Evolutionary conservation across 2,329 filamentous ascomycete genomes (phyloP).

Genomic region (Penicillium sp.): DNA sequence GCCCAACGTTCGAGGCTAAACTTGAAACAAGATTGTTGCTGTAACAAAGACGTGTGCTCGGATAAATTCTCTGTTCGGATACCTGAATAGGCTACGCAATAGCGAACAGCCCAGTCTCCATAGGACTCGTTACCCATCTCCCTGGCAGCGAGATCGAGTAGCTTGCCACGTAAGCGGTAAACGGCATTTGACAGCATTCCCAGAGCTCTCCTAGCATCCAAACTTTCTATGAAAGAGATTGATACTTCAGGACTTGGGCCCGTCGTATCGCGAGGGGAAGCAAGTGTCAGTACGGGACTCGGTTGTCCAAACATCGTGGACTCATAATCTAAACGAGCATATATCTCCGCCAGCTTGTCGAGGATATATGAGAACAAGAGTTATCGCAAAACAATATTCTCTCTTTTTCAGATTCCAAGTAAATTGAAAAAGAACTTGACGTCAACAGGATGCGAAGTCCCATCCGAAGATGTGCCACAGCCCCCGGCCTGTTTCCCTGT

Average conservation of each 20-base stretch:
- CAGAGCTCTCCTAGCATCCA: not conserved
- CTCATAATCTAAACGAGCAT: not conserved
- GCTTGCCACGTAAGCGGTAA: not conserved
- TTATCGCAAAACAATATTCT: not conserved
- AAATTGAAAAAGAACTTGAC: not conserved
- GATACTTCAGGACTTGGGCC: not conserved
- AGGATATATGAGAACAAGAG: not conserved
- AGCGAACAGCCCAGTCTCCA: not conserved
- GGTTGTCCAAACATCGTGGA: not conserved
- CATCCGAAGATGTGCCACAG: not conserved
- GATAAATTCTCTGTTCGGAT: not conserved
- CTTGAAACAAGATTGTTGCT: not conserved
- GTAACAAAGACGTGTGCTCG: not conserved
- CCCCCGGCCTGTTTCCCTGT: not conserved
- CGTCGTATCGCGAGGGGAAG: not conserved
- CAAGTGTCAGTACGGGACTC: not conserved
- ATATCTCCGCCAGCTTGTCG: not conserved
- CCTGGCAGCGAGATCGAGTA: not conserved
- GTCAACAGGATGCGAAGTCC: not conserved
- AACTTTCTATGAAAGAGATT: not conserved
- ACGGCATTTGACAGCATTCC: not conserved
- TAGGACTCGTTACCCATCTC: not conserved
- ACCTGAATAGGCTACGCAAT: not conserved
- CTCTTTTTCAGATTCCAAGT: not conserved
- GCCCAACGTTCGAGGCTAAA: not conserved